Conservation (phyloP, 345 rosid species). For the Murraya koenigii region DNA sequence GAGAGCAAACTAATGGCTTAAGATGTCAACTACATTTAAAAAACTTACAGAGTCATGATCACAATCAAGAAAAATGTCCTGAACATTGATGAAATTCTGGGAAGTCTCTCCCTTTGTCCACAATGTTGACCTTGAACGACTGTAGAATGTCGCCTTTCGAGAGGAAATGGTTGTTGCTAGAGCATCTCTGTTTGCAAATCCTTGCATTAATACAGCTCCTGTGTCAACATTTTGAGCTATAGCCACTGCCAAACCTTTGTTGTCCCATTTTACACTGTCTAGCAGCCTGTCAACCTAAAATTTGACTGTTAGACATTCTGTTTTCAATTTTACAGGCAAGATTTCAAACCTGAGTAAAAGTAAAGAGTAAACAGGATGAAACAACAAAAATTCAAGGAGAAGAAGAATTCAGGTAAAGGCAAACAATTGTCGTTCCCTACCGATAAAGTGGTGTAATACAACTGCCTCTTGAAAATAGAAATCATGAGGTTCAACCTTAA, state of each 20-base stretch:
- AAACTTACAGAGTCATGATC: conserved; percentile 79
- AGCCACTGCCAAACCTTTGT: conserved; percentile 90
- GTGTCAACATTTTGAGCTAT: conserved; percentile 93
- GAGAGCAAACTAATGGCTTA: not conserved
- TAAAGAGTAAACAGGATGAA: not conserved
- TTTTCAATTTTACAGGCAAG: not conserved
- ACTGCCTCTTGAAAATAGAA: not conserved
- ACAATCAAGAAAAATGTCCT: conserved; percentile 73
- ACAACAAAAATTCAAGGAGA: not conserved
- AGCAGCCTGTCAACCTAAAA: conserved; percentile 65
- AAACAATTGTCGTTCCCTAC: not conserved
- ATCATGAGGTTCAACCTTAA: not conserved
- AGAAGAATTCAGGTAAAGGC: not conserved
- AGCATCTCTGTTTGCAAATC: conserved; percentile 80
- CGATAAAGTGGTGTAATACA: not conserved
- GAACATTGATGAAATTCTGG: conserved; percentile 75
- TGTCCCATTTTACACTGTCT: conserved; percentile 88
- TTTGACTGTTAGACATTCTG: conserved; percentile 2
- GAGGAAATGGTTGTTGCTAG: conserved; percentile 64
- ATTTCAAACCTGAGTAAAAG: not conserved
- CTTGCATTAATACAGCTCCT: conserved; percentile 93
- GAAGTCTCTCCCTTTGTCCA: conserved; percentile 97
- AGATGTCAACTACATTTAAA: not conserved
- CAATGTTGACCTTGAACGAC: conserved; percentile 77
- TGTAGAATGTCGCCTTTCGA: conserved; percentile 85